phyloP scores from a whole-genome alignment of 495 filamentous ascomycete species.

The Daldinia decipiens region DNA sequence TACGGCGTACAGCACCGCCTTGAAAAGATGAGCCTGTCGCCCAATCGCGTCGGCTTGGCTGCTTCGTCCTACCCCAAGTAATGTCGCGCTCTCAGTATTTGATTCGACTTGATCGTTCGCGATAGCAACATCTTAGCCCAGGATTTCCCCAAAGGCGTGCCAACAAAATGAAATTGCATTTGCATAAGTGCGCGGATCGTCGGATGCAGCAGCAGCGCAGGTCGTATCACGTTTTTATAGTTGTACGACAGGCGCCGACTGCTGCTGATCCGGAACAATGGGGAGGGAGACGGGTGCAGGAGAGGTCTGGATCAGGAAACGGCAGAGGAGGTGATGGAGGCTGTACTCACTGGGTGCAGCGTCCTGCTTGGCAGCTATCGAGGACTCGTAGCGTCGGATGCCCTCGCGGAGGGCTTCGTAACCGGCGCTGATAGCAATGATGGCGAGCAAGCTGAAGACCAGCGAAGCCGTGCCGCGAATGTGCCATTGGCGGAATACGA shows the following conservation, averaged over 20 bases:
- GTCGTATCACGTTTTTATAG: conserved; percentile 7
- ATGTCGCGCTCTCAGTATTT: conserved; percentile 65
- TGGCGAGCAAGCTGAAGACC: conserved; percentile 79
- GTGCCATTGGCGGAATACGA: conserved; percentile 93
- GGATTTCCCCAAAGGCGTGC: conserved; percentile 39
- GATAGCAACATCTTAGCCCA: conserved; percentile 42
- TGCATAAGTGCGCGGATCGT: conserved; percentile 8
- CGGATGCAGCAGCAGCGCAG: conserved; percentile 10
- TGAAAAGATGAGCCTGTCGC: conserved; percentile 73
- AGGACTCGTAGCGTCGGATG: conserved; percentile 79
- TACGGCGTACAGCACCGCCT: conserved; percentile 85
- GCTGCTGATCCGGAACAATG: conserved; percentile 8
- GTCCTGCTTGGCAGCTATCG: conserved; percentile 62
- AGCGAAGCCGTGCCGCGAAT: conserved; percentile 76
- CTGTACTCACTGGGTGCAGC: conserved; percentile 65
- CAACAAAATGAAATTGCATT: conserved; percentile 19
- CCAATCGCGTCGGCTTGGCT: conserved; percentile 58
- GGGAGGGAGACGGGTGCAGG: conserved; percentile 9
- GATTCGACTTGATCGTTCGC: conserved; percentile 48
- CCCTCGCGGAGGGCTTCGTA: conserved; percentile 88
- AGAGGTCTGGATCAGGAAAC: not conserved
- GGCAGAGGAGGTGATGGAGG: not conserved
- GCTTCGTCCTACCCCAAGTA: conserved; percentile 65
- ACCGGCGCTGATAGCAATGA: conserved; percentile 83
- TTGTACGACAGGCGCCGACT: conserved; percentile 26